Base-by-base conservation (phyloP, 1,139 yeast genomes). In the Candida neerlandica region DNA sequence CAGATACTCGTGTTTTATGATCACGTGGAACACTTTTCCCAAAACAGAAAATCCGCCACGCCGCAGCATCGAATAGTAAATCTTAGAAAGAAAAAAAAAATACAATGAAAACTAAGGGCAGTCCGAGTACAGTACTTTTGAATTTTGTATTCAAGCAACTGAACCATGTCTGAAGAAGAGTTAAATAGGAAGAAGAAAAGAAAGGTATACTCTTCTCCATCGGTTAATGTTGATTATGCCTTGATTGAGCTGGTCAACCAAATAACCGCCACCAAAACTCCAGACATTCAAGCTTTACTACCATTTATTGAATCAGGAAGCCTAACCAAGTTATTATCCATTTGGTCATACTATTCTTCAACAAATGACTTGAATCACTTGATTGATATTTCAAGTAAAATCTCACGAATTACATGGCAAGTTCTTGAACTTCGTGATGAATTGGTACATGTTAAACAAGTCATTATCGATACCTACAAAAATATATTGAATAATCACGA, bases 261-360 rank as follows among this genome's bases (percentile, higher is more conserved):
- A 7, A 47, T 60, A 10, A 35, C 57, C n/a, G 26, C 49, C 3
- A 9, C 14, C 11, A 39, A 6, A 23, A 37, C 50, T 19, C 42
- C 47, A 38, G 54, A 53, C 18, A 45, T 47, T 21, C 44, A 54
- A 33, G 34, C 47, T 14, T 55, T 59, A 41, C 45, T 47, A 5
- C 46, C 51, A 16, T 61, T 61, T 38, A 51, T 62, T 12, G 52
- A 52, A 19, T 37, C 44, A 15, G 62, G 58, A 1, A 45, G 47
- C 14, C 43, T 70, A 27, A 44, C 51, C 21, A 64, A 64, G 44
- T 52, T 67, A 7, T 53, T 73, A 15, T 54, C 60, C 16, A 62
- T 61, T 26, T 86, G 92, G 89, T 77, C 88, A 1, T 82, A 81
- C 57, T 82, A 73, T 59, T 80, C 89, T 4, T 82, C 85, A 44